A percentile compares a stretch with the other conserved stretches of the same genome.
These are phyloP conservation scores for Chlorella sorokiniana DNA, from an alignment of 139 green algal species.

Conservation along the genomic window DNA sequence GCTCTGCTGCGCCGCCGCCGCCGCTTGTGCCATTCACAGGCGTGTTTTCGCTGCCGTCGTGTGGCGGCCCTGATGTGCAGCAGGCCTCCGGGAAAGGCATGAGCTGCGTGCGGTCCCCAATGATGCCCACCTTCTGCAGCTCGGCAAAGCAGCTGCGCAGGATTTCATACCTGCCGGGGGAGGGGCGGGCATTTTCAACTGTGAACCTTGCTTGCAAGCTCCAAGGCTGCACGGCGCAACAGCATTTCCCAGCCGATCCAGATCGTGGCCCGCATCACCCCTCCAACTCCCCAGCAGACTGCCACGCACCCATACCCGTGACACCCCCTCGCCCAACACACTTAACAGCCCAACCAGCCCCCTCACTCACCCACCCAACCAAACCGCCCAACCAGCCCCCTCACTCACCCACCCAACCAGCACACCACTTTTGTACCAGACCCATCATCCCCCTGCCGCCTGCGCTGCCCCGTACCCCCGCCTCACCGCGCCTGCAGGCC, in stretches of 20 bases:
- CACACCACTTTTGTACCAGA: background rate
- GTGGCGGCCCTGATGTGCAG: background rate
- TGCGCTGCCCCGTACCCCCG: background rate
- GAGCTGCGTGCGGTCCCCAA: constrained; percentile 31
- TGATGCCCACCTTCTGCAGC: constrained; percentile 63
- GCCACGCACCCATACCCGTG: background rate
- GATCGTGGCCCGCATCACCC: background rate
- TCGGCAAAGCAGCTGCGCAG: constrained; percentile 68
- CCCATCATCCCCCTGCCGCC: background rate
- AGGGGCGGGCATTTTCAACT: no score
- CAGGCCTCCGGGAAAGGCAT: background rate
- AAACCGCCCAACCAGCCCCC: no score
- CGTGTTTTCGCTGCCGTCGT: background rate
- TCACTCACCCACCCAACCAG: no score
- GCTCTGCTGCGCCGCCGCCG: background rate
- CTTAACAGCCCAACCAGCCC: background rate
- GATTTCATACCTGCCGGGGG: constrained; percentile 71
- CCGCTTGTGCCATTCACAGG: background rate
- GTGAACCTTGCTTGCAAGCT: no score
- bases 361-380: no score
- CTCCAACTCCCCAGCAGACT: no score
- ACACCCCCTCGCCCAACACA: background rate
- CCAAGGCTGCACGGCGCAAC: no score
- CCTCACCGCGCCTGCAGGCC: constrained; percentile 39
- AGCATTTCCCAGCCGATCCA: no score